A percentile compares a stretch with the other conserved stretches of the same genome.
Conservation (phyloP, 1,139 yeast genomes). For the Debaryomyces subglobosus region DNA sequence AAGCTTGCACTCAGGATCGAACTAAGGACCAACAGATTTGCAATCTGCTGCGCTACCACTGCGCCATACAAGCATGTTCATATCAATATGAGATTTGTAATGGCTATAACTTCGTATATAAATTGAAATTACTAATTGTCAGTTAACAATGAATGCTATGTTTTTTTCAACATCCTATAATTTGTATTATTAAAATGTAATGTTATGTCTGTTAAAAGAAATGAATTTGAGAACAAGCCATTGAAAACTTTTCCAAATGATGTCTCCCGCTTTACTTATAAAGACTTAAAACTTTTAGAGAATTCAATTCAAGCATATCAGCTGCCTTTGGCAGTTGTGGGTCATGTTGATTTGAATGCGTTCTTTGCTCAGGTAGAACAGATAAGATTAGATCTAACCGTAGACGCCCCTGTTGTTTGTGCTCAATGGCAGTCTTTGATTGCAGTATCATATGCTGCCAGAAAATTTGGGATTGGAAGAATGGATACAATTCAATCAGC, state of each 20-base stretch:
- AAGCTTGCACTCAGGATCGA: conserved; percentile 53
- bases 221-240: not conserved
- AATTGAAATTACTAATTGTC: not conserved
- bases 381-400: conserved; percentile 63
- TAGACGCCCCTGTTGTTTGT: conserved; percentile 85
- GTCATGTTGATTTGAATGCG: conserved; percentile 89
- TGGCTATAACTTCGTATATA: not conserved
- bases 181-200: not conserved
- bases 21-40: conserved; percentile 59
- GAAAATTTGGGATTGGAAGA: conserved; percentile 78
- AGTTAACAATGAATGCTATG: too few species aligned
- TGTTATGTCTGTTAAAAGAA: conserved; percentile 9
- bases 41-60: conserved; percentile 61
- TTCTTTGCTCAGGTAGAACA: conserved; percentile 96
- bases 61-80: conserved; percentile 49
- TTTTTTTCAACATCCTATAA: not conserved
- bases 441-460: conserved; percentile 89
- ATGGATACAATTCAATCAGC: conserved; percentile 77
- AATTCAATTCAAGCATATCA: conserved; percentile 47
- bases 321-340: conserved; percentile 80
- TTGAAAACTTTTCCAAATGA: not conserved
- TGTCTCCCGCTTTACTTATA: conserved; percentile 40
- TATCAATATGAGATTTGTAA: not conserved
- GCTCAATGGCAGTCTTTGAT: conserved; percentile 90
- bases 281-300: conserved; percentile 51